These are phyloP conservation scores for Hypoxylon rubiginosum DNA, from an alignment of 2,329 filamentous ascomycete species.

Conservation along the genomic window DNA sequence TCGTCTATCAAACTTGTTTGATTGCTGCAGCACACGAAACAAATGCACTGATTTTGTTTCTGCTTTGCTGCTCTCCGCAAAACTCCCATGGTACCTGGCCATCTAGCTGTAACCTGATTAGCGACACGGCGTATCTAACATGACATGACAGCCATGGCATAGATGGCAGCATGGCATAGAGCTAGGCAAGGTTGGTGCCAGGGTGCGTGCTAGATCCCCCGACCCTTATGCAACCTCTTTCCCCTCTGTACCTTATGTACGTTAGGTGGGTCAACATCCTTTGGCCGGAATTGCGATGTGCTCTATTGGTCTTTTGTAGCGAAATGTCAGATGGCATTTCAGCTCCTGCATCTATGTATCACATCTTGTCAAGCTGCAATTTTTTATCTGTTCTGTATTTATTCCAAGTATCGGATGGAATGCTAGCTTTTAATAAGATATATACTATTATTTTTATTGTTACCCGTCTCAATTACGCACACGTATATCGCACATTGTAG, in stretches of 20 bases:
- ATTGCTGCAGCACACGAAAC: conserved; percentile 34
- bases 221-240: not conserved
- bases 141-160: too few species aligned
- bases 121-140: conserved; percentile 6
- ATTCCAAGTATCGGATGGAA: not conserved
- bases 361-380: conserved; percentile 22
- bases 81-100: not conserved
- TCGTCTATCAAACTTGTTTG: conserved; percentile 18
- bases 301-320: conserved; percentile 22
- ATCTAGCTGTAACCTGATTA: not conserved
- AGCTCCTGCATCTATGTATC: conserved; percentile 27
- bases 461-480: not conserved
- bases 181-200: not conserved
- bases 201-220: not conserved
- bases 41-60: conserved; percentile 18
- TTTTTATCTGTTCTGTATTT: conserved; percentile 9
- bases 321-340: conserved; percentile 19
- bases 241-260: not conserved
- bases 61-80: conserved; percentile 8
- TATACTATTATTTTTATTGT: not conserved
- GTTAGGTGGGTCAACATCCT: conserved; percentile 12
- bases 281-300: conserved; percentile 36
- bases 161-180: too few species aligned
- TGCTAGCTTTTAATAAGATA: not conserved
- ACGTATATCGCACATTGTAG: not conserved